phyloP scores from a whole-genome alignment of 2,329 filamentous ascomycete genomes.

The Calonectria pteridis region DNA sequence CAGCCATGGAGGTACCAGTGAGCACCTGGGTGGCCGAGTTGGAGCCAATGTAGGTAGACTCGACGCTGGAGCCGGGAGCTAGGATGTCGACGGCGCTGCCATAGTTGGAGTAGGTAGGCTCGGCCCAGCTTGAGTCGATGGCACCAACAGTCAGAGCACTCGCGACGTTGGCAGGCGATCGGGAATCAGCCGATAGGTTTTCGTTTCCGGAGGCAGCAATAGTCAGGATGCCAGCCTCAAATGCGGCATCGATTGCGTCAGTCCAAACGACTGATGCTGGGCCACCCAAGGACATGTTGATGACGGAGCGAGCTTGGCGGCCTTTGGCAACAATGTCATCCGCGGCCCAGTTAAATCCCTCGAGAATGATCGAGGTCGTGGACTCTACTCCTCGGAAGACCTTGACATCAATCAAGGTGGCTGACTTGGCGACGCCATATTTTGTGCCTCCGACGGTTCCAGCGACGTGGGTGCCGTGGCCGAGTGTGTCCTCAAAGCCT shows the following conservation, averaged over 20 bases:
- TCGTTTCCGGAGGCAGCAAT: slow-evolving; percentile 51
- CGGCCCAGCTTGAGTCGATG: slow-evolving; percentile 47
- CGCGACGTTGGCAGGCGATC: slow-evolving; percentile 41
- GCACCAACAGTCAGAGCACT: slow-evolving; percentile 46
- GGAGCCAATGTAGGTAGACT: slow-evolving; percentile 52
- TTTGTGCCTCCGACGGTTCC: slow-evolving; percentile 37
- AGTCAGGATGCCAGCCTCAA: slow-evolving; percentile 49
- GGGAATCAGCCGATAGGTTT: slow-evolving; percentile 17
- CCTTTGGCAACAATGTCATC: slow-evolving; percentile 48
- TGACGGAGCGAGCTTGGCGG: slow-evolving; percentile 50
- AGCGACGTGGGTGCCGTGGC: slow-evolving; percentile 37
- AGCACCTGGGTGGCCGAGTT: slow-evolving; percentile 52
- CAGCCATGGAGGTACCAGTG: slow-evolving; percentile 66
- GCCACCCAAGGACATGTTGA: slow-evolving; percentile 58
- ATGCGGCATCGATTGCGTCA: slow-evolving; percentile 38
- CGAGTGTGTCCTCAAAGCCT: background rate
- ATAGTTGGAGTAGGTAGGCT: slow-evolving; percentile 60
- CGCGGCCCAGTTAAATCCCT: slow-evolving; percentile 52
- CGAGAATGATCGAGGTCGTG: slow-evolving; percentile 43
- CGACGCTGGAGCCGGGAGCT: slow-evolving; percentile 56
- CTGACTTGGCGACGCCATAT: slow-evolving; percentile 53
- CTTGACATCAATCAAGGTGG: slow-evolving; percentile 57
- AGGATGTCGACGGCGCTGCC: slow-evolving; percentile 59
- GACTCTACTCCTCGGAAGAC: slow-evolving; percentile 48
- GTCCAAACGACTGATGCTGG: slow-evolving; percentile 23